Percentiles rank a stretch among this genome's conserved stretches.
phyloP scores from a whole-genome alignment of 108 stramenopile species.

The Pseudonitzschia delicatissima region DNA sequence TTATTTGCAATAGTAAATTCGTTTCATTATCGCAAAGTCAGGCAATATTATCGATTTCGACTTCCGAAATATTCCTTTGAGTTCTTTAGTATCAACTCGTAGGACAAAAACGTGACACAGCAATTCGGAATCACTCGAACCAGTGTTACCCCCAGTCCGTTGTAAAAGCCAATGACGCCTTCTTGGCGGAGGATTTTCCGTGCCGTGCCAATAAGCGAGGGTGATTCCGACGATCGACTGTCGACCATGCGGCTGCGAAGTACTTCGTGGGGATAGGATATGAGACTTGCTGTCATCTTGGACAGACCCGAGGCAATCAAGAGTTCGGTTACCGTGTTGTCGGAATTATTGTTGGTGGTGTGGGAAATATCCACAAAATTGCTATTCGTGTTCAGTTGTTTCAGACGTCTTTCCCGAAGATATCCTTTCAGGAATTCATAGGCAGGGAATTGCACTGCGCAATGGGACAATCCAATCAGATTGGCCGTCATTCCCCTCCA shows the following conservation, averaged over 20 bases:
- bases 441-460: conserved; percentile 90
- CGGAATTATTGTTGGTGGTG: conserved; percentile 5
- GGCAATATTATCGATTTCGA: too few relatives aligned
- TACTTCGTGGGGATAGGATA: conserved; percentile 93
- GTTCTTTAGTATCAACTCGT: conserved; percentile 76
- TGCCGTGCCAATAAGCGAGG: conserved; percentile 43
- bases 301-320: conserved; percentile 68
- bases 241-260: conserved; percentile 89
- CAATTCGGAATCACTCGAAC: conserved; percentile 87
- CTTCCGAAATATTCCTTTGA: conserved; percentile 41
- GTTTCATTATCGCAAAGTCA: too few relatives aligned
- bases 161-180: conserved; percentile 72
- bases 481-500: conserved; percentile 90
- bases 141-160: conserved; percentile 74
- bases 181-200: conserved; percentile 56
- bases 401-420: conserved; percentile 43
- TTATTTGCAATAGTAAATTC: too few relatives aligned
- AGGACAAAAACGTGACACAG: conserved; percentile 85
- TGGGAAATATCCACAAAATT: too few relatives aligned
- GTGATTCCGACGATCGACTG: conserved; percentile 39
- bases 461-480: conserved; percentile 85
- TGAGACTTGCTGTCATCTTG: conserved; percentile 78
- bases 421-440: conserved; percentile 81
- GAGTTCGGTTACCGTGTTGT: conserved; percentile 63
- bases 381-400: conserved; percentile 8